Base-by-base conservation (phyloP, 2,329 filamentous ascomycete species). In the Helicocarpus griseus region DNA sequence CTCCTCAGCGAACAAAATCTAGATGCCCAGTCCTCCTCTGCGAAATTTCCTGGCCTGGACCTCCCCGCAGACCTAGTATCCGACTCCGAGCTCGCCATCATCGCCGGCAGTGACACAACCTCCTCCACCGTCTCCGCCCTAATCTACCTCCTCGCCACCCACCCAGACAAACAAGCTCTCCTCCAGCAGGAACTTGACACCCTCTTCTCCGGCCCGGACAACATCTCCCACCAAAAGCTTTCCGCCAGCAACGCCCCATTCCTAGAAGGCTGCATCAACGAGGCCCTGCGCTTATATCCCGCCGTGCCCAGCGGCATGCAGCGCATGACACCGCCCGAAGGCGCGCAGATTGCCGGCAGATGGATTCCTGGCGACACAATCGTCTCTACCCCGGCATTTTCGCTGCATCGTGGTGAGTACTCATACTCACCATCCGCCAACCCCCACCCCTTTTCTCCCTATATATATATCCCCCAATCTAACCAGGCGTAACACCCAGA, bases 271-370 rank as follows among this genome's bases (percentile, higher is more conserved):
- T 49, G 47, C 41, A 56, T 62, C 43, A 60, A 57, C 50, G 65
- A 68, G 50, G 58, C 59, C 2, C 57, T 66, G 53, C 56, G 69
- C 1, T 56, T 72, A 6, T 64, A 65, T 21, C 68, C 69, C 0
- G 56, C 66, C 0, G 17, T 67, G 0, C 48, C 65, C 14, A 59
- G 58, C 5, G 64, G 63, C 13, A 56, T 54, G 9, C 57, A 58
- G 14, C 67, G 69, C 14, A 58, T 64, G 22, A 72, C 69, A 6
- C 69, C 69, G 0, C 62, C 62, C 2, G 61, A 63, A 48, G 61
- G 60, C 5, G 60, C 60, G 7, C 41, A 26, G 21, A 52, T 68
- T 17, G 65, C 63, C 21, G 64, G 62, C 35, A 54, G 55, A 17
- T 57, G 54, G 48, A 62, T 68, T 26, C 65, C 65, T 2, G 65